A percentile compares a stretch with the other conserved stretches of the same genome.
These are phyloP conservation scores for Coemansia sp. DNA, from an alignment of 192 early-diverging fungal genomes.

Conservation along the genomic window DNA sequence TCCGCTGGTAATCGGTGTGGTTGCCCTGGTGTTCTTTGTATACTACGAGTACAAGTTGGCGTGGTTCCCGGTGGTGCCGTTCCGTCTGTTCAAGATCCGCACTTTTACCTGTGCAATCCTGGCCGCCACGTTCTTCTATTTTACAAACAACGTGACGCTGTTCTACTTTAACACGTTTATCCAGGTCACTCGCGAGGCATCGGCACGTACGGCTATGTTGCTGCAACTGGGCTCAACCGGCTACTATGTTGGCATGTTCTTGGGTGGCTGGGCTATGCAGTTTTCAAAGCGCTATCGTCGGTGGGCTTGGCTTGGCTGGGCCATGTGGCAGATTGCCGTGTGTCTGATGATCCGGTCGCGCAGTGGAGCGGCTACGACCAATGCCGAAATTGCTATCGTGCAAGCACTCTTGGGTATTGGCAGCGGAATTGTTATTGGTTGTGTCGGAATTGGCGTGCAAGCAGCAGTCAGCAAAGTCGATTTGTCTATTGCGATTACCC, in stretches of 20 bases:
- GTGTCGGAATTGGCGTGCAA: conserved; percentile 47
- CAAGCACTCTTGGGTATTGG: conserved; percentile 39
- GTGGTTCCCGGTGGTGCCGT: conserved; percentile 62
- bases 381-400: conserved; percentile 48
- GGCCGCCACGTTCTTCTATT: conserved; percentile 42
- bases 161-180: conserved; percentile 47
- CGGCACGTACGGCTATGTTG: conserved; percentile 44
- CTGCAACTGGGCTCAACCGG: conserved; percentile 41
- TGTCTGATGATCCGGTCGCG: conserved; percentile 52
- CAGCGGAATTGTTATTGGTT: conserved; percentile 45
- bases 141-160: conserved; percentile 44
- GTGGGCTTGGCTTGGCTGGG: conserved; percentile 51
- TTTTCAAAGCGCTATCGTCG: conserved; percentile 36
- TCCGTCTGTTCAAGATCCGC: conserved; percentile 37
- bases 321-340: conserved; percentile 33
- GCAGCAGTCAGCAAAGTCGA: conserved; percentile 33
- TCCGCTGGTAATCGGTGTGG: conserved; percentile 45
- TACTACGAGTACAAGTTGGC: conserved; percentile 62
- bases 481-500: conserved; percentile 46
- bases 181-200: conserved; percentile 39
- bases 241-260: conserved; percentile 39
- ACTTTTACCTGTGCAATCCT: conserved; percentile 45
- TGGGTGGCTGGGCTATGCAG: conserved; percentile 54
- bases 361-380: conserved; percentile 20
- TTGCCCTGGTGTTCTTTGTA: conserved; percentile 35